Evolutionary conservation across 2,329 filamentous ascomycete species (phyloP), one percentile per base, ranked within the genome.

Genomic region (Ophiocordyceps polyrhachis-furcata): DNA sequence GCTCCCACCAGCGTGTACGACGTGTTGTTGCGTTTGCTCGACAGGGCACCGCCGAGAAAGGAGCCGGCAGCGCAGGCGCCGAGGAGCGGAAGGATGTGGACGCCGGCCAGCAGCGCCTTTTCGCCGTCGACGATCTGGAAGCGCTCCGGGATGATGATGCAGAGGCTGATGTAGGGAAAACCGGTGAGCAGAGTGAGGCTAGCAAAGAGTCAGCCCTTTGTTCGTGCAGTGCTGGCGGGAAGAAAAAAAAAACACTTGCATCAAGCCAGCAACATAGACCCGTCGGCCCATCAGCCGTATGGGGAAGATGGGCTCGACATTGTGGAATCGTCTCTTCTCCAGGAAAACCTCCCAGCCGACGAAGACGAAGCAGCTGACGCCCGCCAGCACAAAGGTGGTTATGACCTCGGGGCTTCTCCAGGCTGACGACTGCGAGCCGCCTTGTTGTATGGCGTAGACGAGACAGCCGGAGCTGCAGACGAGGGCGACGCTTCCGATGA

Each of bases 41-140:
- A 75, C 40, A 76, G 50, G 1, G 64, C 65, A 0, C 74, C 74
- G 0, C 70, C 71, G 0, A 72, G 50, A 40, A 76, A 73, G 2
- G 71, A 76, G 0, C 72, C 74, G 4, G 74, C 52, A 0, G 75
- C 72, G 32, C 71, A 74, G 2, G 70, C 60, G 2, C 69, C 70
- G 1, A 79, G 65, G 60, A 79, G 65, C 0, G 76, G 75, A 14
- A 79, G 60, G 6, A 79, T 62, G 41, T 75, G 69, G 4, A 78
- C 55, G 5, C 75, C 74, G 0, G 74, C 72, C 52, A 66, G 64
- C 21, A 78, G 61, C 0, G 71, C 64, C 29, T 58, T 65, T 43
- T 76, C 65, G 6, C 60, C 61, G 49, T 76, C 71, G 44, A 77
- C 68, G 35, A 79, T 70, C 48, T 79, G 74, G 43, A 77, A 74